phyloP scores from a whole-genome alignment of 2,329 filamentous ascomycete genomes.

The Xylariaceae sp. region DNA sequence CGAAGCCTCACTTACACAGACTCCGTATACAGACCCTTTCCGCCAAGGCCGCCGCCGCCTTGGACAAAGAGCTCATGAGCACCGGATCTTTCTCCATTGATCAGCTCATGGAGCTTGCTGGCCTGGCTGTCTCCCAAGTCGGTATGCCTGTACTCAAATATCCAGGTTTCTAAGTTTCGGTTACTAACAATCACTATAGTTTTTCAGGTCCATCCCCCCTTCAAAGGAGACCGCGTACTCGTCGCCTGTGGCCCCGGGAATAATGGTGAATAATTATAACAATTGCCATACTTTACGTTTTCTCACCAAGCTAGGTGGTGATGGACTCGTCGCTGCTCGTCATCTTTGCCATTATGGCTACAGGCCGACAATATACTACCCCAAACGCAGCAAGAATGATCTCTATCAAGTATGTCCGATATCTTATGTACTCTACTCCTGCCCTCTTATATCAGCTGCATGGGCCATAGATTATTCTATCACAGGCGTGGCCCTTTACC shows the following conservation, averaged over 20 bases:
- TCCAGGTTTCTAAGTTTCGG: not conserved
- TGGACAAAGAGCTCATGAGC: constrained; percentile 94
- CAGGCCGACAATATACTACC: constrained; percentile 83
- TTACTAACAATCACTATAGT: constrained; percentile 46
- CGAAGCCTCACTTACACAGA: constrained; percentile 18
- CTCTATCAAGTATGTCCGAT: constrained; percentile 66
- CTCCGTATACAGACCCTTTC: constrained; percentile 64
- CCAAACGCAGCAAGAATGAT: constrained; percentile 86
- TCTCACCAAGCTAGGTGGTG: constrained; percentile 60
- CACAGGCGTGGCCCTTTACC: too few relatives aligned
- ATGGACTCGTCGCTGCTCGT: constrained; percentile 89
- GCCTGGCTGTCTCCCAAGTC: constrained; percentile 86
- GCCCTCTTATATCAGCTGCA: too few relatives aligned
- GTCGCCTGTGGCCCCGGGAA: constrained; percentile 87
- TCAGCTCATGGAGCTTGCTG: constrained; percentile 95
- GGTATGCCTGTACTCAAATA: constrained; percentile 44
- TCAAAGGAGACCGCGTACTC: constrained; percentile 67
- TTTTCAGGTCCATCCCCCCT: constrained; percentile 75
- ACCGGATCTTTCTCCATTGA: constrained; percentile 85
- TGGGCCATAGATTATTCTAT: too few relatives aligned
- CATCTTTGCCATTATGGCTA: constrained; percentile 93
- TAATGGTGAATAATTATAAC: constrained; percentile 47
- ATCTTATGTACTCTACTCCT: not conserved
- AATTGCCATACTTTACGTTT: not conserved
- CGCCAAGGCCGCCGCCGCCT: constrained; percentile 79